Percentiles rank a stretch among this genome's conserved stretches.
These are phyloP conservation scores for Fusarium sp. DNA, from an alignment of 2,329 filamentous ascomycete genomes.

Conservation along the genomic window DNA sequence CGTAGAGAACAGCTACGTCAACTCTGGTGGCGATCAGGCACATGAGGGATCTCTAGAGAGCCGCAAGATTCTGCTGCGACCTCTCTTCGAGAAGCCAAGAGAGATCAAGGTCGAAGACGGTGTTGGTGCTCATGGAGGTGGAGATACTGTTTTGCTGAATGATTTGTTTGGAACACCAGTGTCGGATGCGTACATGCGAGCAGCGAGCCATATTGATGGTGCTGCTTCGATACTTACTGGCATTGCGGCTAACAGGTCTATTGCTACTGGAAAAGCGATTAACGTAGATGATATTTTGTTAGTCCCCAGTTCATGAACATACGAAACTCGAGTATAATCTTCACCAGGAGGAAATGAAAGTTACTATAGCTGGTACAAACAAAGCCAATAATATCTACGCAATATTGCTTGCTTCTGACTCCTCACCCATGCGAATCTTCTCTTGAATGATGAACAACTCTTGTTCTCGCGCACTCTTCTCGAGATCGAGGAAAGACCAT, in stretches of 20 bases:
- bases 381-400: background rate
- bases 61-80: constrained; percentile 59
- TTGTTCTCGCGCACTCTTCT: constrained; percentile 68
- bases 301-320: constrained; percentile 12
- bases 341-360: background rate
- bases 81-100: constrained; percentile 64
- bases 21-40: constrained; percentile 66
- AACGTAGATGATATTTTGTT: constrained; percentile 61
- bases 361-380: background rate
- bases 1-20: constrained; percentile 69
- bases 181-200: constrained; percentile 61
- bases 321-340: background rate
- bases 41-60: constrained; percentile 62
- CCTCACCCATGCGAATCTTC: constrained; percentile 35
- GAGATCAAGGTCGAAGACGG: constrained; percentile 63
- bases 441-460: constrained; percentile 59
- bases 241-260: constrained; percentile 66
- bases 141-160: constrained; percentile 64
- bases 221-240: constrained; percentile 68
- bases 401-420: background rate
- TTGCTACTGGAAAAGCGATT: constrained; percentile 65
- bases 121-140: constrained; percentile 67
- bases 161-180: constrained; percentile 65
- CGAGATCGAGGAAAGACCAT: constrained; percentile 65
- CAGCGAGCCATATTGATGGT: constrained; percentile 67